These are phyloP conservation scores for Hylodesmum podocarpum DNA, from an alignment of 306 rosid species.

Conservation along the genomic window DNA sequence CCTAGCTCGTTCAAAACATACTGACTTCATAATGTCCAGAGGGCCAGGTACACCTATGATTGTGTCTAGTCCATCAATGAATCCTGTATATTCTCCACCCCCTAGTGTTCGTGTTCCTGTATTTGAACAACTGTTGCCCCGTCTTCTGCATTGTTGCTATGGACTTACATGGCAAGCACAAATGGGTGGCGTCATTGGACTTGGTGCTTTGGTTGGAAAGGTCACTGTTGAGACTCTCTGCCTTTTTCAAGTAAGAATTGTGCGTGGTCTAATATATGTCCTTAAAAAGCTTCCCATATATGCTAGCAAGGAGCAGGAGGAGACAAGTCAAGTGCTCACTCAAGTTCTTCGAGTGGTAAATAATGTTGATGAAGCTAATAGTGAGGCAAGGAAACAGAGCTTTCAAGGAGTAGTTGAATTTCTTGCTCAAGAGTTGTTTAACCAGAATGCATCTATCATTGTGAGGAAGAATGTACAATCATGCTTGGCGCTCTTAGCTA, in stretches of 20 bases:
- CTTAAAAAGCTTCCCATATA: constrained; percentile 91
- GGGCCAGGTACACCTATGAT: constrained; percentile 99
- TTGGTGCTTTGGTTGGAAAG: constrained; percentile 97
- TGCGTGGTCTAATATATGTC: constrained; percentile 89
- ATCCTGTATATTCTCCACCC: constrained; percentile 97
- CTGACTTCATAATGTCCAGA: constrained; percentile 82
- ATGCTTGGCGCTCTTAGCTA: constrained; percentile 92
- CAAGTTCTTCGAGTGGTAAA: constrained; percentile 99
- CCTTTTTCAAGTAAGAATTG: constrained; percentile 87
- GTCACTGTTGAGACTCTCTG: constrained; percentile 94
- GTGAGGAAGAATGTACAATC: constrained; percentile 98
- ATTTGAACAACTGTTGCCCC: constrained; percentile 94
- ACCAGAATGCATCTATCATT: constrained; percentile 84
- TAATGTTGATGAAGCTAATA: constrained; percentile 97
- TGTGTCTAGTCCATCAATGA: constrained; percentile 96
- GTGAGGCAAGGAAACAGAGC: constrained; percentile 89
- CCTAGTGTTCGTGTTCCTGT: constrained; percentile 96
- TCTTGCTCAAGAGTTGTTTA: constrained; percentile 93
- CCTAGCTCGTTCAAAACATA: constrained; percentile 92
- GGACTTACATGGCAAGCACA: constrained; percentile 98
- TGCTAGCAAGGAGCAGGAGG: constrained; percentile 98
- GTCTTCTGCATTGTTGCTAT: constrained; percentile 96
- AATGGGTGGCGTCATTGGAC: constrained; percentile 98
- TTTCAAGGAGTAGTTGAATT: constrained; percentile 92
- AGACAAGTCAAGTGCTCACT: constrained; percentile 97